phyloP scores from a whole-genome alignment of 2,329 filamentous ascomycete species.

The Fusarium fujikuroi region DNA sequence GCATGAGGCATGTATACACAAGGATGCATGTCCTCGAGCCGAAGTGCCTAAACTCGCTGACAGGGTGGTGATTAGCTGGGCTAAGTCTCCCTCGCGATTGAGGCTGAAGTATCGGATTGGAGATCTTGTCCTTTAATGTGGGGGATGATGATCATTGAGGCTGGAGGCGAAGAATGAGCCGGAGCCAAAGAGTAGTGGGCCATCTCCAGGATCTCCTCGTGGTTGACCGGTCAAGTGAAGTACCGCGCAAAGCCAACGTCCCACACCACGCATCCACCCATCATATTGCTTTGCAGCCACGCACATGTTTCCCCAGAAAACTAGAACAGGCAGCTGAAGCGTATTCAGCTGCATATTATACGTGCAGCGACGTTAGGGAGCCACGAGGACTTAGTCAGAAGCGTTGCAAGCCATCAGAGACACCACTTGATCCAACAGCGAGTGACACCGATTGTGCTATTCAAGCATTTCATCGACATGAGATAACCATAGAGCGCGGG shows the following conservation, averaged over 20 bases:
- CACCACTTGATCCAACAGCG: not conserved
- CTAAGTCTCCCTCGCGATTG: constrained; percentile 11
- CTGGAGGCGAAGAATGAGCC: constrained; percentile 14
- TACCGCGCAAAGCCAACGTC: constrained; percentile 28
- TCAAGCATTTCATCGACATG: not conserved
- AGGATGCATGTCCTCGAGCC: constrained; percentile 14
- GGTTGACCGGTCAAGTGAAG: constrained; percentile 31
- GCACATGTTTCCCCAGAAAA: constrained; percentile 43
- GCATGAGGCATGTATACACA: constrained; percentile 14
- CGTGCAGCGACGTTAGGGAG: constrained; percentile 40
- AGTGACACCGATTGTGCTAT: not conserved
- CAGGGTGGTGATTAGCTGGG: constrained; percentile 4
- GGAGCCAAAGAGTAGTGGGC: constrained; percentile 31
- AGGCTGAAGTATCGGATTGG: constrained; percentile 41
- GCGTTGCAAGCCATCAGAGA: constrained; percentile 1
- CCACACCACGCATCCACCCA: constrained; percentile 39
- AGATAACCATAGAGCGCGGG: not conserved
- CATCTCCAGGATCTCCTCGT: constrained; percentile 34
- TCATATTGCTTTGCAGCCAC: constrained; percentile 35
- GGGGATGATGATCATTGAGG: constrained; percentile 42
- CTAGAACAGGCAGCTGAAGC: constrained; percentile 41
- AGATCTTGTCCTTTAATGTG: constrained; percentile 34
- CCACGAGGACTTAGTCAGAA: constrained; percentile 26
- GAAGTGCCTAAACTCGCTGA: constrained; percentile 9
- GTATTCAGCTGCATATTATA: constrained; percentile 25